Percentiles rank a stretch among this genome's conserved stretches.
phyloP scores from a whole-genome alignment of 371 early-diverging fungal species.

The Mucor circinelloides region DNA sequence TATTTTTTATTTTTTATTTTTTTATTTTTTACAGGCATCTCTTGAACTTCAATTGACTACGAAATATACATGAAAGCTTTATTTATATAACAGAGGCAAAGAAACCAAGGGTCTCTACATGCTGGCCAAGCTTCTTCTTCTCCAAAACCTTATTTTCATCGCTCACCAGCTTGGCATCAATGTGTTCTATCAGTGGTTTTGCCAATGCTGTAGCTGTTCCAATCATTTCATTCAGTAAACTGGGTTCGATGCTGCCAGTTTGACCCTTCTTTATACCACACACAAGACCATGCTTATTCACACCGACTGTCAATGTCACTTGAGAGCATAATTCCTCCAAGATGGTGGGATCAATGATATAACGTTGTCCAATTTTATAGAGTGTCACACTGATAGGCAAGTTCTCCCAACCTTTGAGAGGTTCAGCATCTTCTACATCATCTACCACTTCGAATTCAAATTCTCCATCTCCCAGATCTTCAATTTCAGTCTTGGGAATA shows the following conservation, averaged over 20 bases:
- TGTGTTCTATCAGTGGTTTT: constrained; percentile 54
- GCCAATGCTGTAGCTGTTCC: constrained; percentile 67
- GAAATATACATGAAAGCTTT: too few species aligned
- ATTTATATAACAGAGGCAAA: constrained; percentile 57
- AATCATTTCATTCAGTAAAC: constrained; percentile 80
- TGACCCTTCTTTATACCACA: constrained; percentile 86
- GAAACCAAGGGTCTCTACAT: constrained; percentile 62
- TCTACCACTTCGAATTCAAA: constrained; percentile 90
- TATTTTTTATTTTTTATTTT: too few species aligned
- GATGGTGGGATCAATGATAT: constrained; percentile 85
- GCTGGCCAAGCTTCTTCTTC: constrained; percentile 49
- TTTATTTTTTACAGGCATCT: too few species aligned
- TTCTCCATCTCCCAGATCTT: constrained; percentile 72
- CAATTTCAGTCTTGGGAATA: constrained; percentile 80
- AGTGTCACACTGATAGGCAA: constrained; percentile 85
- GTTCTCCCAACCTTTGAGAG: constrained; percentile 73
- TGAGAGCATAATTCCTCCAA: constrained; percentile 87
- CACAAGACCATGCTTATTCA: constrained; percentile 77
- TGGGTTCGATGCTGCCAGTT: constrained; percentile 76
- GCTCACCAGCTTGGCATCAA: constrained; percentile 54
- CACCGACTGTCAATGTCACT: constrained; percentile 78
- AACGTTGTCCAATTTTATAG: constrained; percentile 82
- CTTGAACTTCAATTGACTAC: too few species aligned
- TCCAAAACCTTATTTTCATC: constrained; percentile 51
- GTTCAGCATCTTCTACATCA: constrained; percentile 81